Evolutionary conservation across 345 rosid species (phyloP).

Genomic region (Leavenworthia alabamica): DNA sequence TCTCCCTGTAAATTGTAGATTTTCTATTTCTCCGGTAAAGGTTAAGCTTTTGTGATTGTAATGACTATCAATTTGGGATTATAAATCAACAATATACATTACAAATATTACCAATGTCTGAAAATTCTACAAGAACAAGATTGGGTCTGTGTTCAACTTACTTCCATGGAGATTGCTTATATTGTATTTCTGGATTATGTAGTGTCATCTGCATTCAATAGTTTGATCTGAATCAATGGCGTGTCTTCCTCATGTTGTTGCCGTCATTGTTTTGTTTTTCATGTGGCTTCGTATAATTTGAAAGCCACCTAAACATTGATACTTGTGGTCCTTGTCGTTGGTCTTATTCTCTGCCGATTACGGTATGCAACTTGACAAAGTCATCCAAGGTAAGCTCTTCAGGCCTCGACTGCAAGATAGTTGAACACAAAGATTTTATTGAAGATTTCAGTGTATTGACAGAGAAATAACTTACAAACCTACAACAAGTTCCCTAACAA

Average conservation of each 20-base stretch:
- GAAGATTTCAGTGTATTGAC: background rate
- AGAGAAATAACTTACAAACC: background rate
- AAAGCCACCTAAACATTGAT: constrained; percentile 3
- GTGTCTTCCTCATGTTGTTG: background rate
- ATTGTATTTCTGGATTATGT: background rate
- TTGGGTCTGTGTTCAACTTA: constrained; percentile 4
- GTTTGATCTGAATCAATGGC: background rate
- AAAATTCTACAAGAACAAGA: background rate
- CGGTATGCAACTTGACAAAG: constrained; percentile 75
- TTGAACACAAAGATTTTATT: background rate
- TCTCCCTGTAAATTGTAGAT: background rate
- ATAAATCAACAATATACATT: constrained; percentile 7
- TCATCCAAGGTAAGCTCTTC: constrained; percentile 85
- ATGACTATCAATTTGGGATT: background rate
- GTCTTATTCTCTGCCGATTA: constrained; percentile 33
- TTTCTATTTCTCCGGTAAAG: background rate
- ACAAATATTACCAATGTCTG: background rate
- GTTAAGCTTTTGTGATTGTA: background rate
- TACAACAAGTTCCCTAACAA: background rate
- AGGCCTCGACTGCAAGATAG: constrained; percentile 69
- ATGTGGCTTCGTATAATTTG: background rate
- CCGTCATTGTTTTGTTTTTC: background rate
- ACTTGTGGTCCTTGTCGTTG: constrained; percentile 3
- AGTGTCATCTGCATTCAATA: constrained; percentile 3
- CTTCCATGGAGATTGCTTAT: constrained; percentile 1